A percentile compares a stretch with the other conserved stretches of the same genome.
Conservation (phyloP, 345 rosid species). For the Trapa incisa region DNA sequence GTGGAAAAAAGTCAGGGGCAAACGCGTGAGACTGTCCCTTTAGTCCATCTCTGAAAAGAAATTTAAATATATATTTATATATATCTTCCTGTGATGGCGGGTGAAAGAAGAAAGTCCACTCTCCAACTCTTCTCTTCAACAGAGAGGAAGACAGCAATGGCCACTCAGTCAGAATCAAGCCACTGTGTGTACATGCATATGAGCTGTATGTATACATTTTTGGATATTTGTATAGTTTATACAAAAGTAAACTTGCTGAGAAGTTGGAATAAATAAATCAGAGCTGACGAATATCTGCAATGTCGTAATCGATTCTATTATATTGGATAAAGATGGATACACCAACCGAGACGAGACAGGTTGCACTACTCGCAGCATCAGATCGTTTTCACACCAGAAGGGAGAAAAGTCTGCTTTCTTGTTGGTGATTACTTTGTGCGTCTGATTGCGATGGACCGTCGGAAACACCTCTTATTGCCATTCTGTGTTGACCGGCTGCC, state of each 20-base stretch:
- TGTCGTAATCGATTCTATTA: neutral
- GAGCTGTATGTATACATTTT: neutral
- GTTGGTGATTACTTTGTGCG: neutral
- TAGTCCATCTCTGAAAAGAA: neutral
- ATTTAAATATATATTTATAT: no score
- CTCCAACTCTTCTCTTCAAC: neutral
- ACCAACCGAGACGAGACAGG: constrained; percentile 2
- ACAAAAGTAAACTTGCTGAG: neutral
- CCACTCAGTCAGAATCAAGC: neutral
- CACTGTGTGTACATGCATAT: neutral
- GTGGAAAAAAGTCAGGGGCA: no score
- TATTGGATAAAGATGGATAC: constrained; percentile 1
- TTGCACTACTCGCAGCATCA: neutral
- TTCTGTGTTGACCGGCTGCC: neutral
- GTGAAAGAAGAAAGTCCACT: neutral
- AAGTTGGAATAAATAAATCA: neutral
- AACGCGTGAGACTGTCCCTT: neutral
- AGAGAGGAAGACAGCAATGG: neutral
- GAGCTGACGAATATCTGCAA: neutral
- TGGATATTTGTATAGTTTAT: neutral
- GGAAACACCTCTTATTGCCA: neutral
- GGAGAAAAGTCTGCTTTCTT: neutral
- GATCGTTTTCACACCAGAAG: constrained; percentile 5
- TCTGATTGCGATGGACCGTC: neutral
- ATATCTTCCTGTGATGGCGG: neutral